Evolutionary conservation across 441 rosid species (phyloP).

Genomic region (Macaranga tanarius): DNA sequence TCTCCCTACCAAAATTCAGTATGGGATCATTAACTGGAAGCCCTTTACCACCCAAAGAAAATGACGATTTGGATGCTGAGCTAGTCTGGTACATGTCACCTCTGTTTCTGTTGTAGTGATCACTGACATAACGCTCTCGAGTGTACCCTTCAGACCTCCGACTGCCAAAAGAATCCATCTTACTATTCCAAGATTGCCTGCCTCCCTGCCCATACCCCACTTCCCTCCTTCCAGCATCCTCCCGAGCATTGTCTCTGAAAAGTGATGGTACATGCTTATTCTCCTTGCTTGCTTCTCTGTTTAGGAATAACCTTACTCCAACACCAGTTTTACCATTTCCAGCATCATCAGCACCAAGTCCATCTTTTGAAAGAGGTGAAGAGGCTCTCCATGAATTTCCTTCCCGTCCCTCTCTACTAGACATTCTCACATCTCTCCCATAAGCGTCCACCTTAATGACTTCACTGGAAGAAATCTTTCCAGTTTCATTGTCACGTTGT

Average conservation of each 20-base stretch:
- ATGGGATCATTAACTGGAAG: conserved; percentile 48
- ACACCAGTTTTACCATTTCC: conserved; percentile 42
- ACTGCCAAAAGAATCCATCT: conserved; percentile 41
- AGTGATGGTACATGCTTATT: conserved; percentile 45
- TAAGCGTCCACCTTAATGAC: conserved; percentile 42
- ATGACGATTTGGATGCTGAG: conserved; percentile 41
- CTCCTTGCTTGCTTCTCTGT: conserved; percentile 53
- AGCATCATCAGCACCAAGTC: conserved; percentile 40
- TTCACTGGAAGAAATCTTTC: conserved; percentile 59
- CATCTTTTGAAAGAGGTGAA: conserved; percentile 47
- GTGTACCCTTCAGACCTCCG: conserved; percentile 44
- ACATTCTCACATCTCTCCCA: conserved; percentile 45
- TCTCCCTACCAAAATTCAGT: conserved; percentile 61
- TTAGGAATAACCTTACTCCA: conserved; percentile 44
- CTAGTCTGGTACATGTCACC: conserved; percentile 39
- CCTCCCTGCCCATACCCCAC: conserved; percentile 53
- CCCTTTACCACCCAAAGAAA: conserved; percentile 47
- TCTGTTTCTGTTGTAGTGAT: conserved; percentile 49
- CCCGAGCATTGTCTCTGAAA: conserved; percentile 44
- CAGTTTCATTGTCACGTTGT: conserved; percentile 63
- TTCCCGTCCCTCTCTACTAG: conserved; percentile 60
- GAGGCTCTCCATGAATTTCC: conserved; percentile 68
- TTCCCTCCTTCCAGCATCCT: conserved; percentile 60
- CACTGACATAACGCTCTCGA: conserved; percentile 47
- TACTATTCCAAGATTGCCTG: conserved; percentile 61